A percentile compares a stretch with the other conserved stretches of the same genome.
Evolutionary conservation across 805 yeast species (phyloP).

Genomic region (Lipomyces anomalus): DNA sequence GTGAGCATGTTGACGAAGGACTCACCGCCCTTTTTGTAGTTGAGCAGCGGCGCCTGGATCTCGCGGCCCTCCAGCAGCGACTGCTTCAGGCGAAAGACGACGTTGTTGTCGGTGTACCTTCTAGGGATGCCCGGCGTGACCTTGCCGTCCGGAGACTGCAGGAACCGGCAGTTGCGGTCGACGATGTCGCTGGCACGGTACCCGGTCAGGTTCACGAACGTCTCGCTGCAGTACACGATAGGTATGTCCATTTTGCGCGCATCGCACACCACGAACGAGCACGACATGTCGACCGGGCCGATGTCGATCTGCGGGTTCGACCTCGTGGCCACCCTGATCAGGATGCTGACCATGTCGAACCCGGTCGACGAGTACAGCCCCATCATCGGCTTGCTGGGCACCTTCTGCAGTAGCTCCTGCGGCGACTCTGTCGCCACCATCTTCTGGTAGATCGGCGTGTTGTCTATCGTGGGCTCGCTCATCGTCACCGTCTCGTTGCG

Average conservation of each 20-base stretch:
- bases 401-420: no score
- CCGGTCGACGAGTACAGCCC: slow-evolving; percentile 16
- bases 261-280: slow-evolving; percentile 14
- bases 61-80: slow-evolving; percentile 10
- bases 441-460: no score
- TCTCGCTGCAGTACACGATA: slow-evolving; percentile 9
- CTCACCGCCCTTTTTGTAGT: slow-evolving; percentile 9
- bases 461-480: no score
- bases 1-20: slow-evolving; percentile 16
- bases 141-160: slow-evolving; percentile 12
- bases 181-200: slow-evolving; percentile 9
- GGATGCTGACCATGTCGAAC: slow-evolving; percentile 9
- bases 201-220: slow-evolving; percentile 10
- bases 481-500: no score
- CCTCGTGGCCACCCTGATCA: slow-evolving; percentile 8
- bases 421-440: no score
- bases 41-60: slow-evolving; percentile 8
- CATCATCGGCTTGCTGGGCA: no score
- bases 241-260: slow-evolving; percentile 12
- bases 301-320: slow-evolving; percentile 9
- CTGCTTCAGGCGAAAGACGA: slow-evolving; percentile 5
- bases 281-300: slow-evolving; percentile 16
- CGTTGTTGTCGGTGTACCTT: slow-evolving; percentile 8
- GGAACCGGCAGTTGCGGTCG: slow-evolving; percentile 15
- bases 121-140: slow-evolving; percentile 6